Evolutionary conservation across 495 filamentous ascomycete species (phyloP).

Genomic region (Neurospora hispaniola): DNA sequence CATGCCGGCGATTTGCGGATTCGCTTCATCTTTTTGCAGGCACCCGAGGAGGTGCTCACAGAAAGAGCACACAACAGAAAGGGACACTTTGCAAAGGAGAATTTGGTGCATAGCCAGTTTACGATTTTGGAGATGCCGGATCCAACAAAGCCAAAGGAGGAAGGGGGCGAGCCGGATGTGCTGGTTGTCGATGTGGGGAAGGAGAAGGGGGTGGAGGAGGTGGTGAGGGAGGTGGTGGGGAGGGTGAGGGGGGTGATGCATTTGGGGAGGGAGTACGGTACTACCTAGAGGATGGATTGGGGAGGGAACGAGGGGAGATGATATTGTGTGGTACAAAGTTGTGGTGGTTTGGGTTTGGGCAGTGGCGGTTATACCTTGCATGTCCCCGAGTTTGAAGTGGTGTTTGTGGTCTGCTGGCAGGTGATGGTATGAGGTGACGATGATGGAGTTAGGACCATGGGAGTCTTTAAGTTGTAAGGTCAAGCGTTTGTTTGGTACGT

Average conservation of each 20-base stretch:
- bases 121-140: constrained; percentile 11
- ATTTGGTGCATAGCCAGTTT: constrained; percentile 14
- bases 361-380: not conserved
- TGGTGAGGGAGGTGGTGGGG: constrained; percentile 9
- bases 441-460: not conserved
- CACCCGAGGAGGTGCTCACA: constrained; percentile 5
- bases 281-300: no score
- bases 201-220: constrained; percentile 8
- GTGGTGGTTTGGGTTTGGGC: not conserved
- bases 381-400: not conserved
- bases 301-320: not conserved
- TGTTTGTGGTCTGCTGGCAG: not conserved
- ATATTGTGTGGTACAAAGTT: not conserved
- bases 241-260: not conserved
- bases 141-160: not conserved
- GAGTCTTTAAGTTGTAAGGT: not conserved
- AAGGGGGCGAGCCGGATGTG: constrained; percentile 10
- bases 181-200: constrained; percentile 6
- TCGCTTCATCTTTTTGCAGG: constrained; percentile 14
- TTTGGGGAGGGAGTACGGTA: no score
- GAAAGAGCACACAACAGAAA: constrained; percentile 6
- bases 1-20: constrained; percentile 5
- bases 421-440: not conserved
- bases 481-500: not conserved
- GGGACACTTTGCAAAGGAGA: constrained; percentile 12